Percentiles rank a stretch among this genome's conserved stretches.
These are phyloP conservation scores for Diaporthe citriasiana DNA, from an alignment of 2,329 filamentous ascomycete species.

Conservation along the genomic window DNA sequence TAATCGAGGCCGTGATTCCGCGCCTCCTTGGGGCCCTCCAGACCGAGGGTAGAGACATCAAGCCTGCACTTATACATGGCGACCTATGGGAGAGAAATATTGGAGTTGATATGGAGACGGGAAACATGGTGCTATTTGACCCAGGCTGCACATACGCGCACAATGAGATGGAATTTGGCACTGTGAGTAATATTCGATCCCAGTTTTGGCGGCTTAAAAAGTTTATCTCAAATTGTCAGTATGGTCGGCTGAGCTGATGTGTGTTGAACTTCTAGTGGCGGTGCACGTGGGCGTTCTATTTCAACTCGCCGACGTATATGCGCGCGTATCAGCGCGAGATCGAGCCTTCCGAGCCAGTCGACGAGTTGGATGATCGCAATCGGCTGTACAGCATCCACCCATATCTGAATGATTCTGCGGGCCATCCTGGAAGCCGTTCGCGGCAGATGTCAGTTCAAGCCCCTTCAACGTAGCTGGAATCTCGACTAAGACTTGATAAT, in stretches of 20 bases:
- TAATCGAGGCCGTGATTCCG: slow-evolving; percentile 13
- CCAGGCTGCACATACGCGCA: slow-evolving; percentile 23
- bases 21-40: slow-evolving; percentile 16
- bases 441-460: not conserved
- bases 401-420: slow-evolving; percentile 16
- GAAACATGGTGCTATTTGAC: slow-evolving; percentile 8
- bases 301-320: slow-evolving; percentile 26
- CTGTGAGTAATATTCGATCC: not conserved
- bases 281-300: slow-evolving; percentile 34
- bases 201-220: not conserved
- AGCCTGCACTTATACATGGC: slow-evolving; percentile 1
- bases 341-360: not conserved
- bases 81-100: slow-evolving; percentile 24
- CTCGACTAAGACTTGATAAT: not conserved
- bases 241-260: not conserved
- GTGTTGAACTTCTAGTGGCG: not conserved
- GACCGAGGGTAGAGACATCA: slow-evolving; percentile 18
- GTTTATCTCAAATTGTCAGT: not conserved
- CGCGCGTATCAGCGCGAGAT: not conserved
- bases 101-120: slow-evolving; percentile 7
- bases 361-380: slow-evolving; percentile 29
- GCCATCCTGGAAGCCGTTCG: slow-evolving; percentile 15
- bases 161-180: slow-evolving; percentile 20
- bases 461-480: not conserved
- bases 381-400: slow-evolving; percentile 15